A percentile compares a stretch with the other conserved stretches of the same genome.
phyloP scores from a whole-genome alignment of 371 early-diverging fungal species.

The Thermomucor indicae-seudaticae region DNA sequence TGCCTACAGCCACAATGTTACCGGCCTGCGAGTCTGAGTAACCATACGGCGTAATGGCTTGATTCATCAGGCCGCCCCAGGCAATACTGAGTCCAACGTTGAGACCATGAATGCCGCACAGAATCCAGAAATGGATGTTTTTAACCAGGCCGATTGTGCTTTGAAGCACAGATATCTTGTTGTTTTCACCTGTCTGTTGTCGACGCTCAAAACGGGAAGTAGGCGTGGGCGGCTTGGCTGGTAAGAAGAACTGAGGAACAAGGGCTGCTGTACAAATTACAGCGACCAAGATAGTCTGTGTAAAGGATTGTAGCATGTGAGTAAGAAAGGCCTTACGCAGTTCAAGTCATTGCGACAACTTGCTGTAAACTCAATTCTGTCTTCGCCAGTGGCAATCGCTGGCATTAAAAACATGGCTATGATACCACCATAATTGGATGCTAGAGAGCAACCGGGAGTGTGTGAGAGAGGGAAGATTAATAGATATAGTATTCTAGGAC shows the following conservation, averaged over 20 bases:
- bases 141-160: constrained; percentile 39
- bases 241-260: constrained; percentile 44
- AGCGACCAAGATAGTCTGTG: constrained; percentile 42
- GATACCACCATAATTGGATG: constrained; percentile 24
- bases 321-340: no score
- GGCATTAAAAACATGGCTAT: constrained; percentile 28
- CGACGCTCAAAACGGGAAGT: constrained; percentile 17
- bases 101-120: constrained; percentile 49
- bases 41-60: constrained; percentile 60
- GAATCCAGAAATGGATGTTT: constrained; percentile 51
- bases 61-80: constrained; percentile 56
- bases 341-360: no score
- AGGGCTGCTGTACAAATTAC: constrained; percentile 34
- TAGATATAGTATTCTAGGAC: no score
- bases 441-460: no score
- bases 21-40: constrained; percentile 56
- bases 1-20: constrained; percentile 50
- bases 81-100: constrained; percentile 63
- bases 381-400: constrained; percentile 18
- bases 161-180: constrained; percentile 28
- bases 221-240: constrained; percentile 45
- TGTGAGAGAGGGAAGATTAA: background rate
- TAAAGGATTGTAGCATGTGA: constrained; percentile 4
- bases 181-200: background rate
- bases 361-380: constrained; percentile 19